A percentile compares a stretch with the other conserved stretches of the same genome.
phyloP scores from a whole-genome alignment of 306 rosid species.

The Castanea crenata region DNA sequence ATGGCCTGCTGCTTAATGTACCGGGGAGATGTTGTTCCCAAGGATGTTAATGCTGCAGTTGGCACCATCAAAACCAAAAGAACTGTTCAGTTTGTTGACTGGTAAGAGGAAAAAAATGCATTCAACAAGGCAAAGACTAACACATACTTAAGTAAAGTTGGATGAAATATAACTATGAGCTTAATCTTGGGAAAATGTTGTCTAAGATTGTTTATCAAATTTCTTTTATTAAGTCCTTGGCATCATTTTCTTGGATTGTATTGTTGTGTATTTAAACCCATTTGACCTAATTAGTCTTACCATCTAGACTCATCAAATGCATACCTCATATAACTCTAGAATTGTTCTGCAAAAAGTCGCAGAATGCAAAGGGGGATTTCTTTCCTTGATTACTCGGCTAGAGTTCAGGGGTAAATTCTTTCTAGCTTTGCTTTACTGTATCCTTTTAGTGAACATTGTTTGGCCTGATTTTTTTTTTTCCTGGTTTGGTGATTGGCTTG shows the following conservation, averaged over 20 bases:
- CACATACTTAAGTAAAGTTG: not conserved
- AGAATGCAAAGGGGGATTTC: not conserved
- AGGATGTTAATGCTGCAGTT: constrained; percentile 97
- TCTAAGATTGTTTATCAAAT: not conserved
- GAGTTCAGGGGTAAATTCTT: not conserved
- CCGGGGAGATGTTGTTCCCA: constrained; percentile 97
- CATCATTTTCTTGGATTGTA: not conserved
- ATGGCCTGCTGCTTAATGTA: constrained; percentile 99
- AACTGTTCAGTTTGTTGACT: constrained; percentile 98
- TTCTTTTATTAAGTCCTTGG: not conserved
- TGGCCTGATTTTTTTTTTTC: not conserved
- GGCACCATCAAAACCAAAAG: constrained; percentile 92
- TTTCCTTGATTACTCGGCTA: not conserved
- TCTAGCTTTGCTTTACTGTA: not conserved
- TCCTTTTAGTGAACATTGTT: not conserved
- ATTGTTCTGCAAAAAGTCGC: not conserved
- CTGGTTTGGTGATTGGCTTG: not conserved
- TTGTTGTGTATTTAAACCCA: not conserved
- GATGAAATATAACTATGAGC: not conserved
- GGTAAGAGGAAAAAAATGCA: constrained; percentile 41
- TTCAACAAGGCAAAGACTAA: not conserved
- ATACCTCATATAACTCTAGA: not conserved
- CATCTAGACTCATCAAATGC: not conserved
- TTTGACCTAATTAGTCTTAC: not conserved
- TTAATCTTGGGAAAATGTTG: not conserved